Percentiles rank a stretch among this genome's conserved stretches.
These are phyloP conservation scores for Aspergillus japonicus DNA, from an alignment of 2,329 filamentous ascomycete species.

Conservation along the genomic window DNA sequence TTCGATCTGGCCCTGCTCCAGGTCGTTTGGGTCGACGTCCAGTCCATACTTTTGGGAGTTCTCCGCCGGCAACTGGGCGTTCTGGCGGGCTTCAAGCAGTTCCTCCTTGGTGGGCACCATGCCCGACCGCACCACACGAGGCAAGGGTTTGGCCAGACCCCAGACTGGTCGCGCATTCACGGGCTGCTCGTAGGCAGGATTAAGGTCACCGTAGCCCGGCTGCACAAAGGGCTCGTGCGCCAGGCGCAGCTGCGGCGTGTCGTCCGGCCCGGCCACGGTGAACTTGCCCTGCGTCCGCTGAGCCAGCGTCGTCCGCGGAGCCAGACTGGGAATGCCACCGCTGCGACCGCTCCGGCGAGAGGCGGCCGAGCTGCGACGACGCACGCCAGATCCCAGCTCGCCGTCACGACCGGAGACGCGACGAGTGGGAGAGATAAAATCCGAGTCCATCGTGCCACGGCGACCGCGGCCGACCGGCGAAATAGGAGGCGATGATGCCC, in stretches of 20 bases:
- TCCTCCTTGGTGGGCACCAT: slow-evolving; percentile 51
- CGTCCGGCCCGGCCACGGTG: slow-evolving; percentile 34
- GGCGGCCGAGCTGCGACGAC: slow-evolving; percentile 23
- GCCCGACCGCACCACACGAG: slow-evolving; percentile 53
- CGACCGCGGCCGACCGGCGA: slow-evolving; percentile 12
- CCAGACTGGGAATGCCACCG: slow-evolving; percentile 25
- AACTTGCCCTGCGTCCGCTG: slow-evolving; percentile 31
- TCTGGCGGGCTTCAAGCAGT: slow-evolving; percentile 31
- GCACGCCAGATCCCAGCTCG: slow-evolving; percentile 9
- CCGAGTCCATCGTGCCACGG: slow-evolving; percentile 8
- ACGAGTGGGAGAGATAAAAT: slow-evolving; percentile 18
- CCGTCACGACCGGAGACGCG: slow-evolving; percentile 8
- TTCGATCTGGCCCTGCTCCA: slow-evolving; percentile 45
- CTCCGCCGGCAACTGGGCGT: slow-evolving; percentile 32
- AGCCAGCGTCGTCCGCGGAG: slow-evolving; percentile 27
- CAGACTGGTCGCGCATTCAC: slow-evolving; percentile 52
- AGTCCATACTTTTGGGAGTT: slow-evolving; percentile 36
- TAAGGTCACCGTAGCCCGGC: slow-evolving; percentile 54
- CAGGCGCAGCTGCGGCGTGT: slow-evolving; percentile 28
- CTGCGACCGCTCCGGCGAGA: slow-evolving; percentile 17
- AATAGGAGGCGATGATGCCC: slow-evolving; percentile 1
- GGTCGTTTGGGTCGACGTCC: slow-evolving; percentile 43
- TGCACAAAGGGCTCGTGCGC: slow-evolving; percentile 51
- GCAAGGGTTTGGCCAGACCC: slow-evolving; percentile 54
- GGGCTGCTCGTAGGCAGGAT: slow-evolving; percentile 56